Base-by-base conservation (phyloP, 1,139 yeast species). In the Taiozyma onychis region DNA sequence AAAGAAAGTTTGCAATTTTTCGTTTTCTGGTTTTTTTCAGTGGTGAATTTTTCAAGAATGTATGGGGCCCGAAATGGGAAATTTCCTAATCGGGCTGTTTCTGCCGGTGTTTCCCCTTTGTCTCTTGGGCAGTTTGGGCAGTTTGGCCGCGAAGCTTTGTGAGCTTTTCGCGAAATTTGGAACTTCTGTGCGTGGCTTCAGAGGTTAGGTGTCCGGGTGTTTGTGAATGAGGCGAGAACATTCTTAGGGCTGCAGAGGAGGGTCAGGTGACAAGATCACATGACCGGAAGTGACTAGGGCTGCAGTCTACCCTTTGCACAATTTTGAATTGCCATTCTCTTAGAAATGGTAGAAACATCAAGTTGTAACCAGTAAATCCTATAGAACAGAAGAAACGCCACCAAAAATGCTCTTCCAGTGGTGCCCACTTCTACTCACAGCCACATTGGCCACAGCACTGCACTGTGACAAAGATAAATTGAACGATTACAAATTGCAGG, bases 391-490 rank as follows among this genome's bases (percentile, higher is more conserved):
- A 27, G 10, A 27, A 30, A 18, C 18, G 18, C 18, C 18, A 18
- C 18, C 18, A 39, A 41, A 11, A 24, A 45, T 44, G 39, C 18
- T 16, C 18, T 35, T 48, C 4, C 44, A 35, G 6, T 43, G 37
- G 34, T 18, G n/a, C 16, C 8, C 41, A 14, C 10, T 37, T 8
- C 10, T 28, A 6, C 21, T 8, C 14, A 3, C 34, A 10, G 39
- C 41, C 3, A 13, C 32, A 5, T 5, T 42, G 14, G 13, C 14
- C 3, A 6, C 11, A 4, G 53, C 53, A 0, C 11, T 55, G 11
- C 48, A 56, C 43, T 61, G 64, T 41, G 47, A 52, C 3, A 51
- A 53, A 22, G 58, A 54, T 16, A 47, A 43, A 9, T 43, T 61
- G 21, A 53, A 55, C 6, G 48, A 53, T 35, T 60, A 58, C 43